Conservation (phyloP, 2,329 filamentous ascomycete species). For the Rhynchosporium agropyri region DNA sequence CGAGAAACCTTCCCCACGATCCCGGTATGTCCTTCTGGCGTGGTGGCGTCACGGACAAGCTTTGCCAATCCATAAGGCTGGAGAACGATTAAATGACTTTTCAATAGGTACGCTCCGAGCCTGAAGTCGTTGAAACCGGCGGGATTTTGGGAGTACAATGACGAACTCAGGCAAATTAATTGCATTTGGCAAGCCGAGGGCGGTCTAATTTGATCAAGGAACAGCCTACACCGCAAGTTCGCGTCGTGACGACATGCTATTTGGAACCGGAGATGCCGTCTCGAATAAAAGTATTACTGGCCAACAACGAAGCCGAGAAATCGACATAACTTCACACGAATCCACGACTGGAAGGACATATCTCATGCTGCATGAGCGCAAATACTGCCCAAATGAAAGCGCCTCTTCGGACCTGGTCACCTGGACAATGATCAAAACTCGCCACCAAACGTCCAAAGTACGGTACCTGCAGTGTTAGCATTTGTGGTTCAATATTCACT, state of each 20-base stretch:
- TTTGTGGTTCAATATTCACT: too few species aligned
- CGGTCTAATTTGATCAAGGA: not conserved
- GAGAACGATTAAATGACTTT: conserved; percentile 7
- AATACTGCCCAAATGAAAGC: too few species aligned
- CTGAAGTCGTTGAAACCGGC: not conserved
- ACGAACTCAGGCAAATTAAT: too few species aligned
- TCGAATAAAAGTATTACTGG: not conserved
- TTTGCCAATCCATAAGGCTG: conserved; percentile 9
- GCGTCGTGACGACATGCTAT: not conserved
- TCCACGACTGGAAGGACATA: not conserved
- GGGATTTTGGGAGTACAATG: not conserved
- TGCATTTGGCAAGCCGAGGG: too few species aligned
- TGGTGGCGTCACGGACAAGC: conserved; percentile 5
- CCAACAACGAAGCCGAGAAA: not conserved
- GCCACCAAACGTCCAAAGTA: too few species aligned
- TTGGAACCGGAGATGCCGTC: not conserved
- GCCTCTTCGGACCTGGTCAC: too few species aligned
- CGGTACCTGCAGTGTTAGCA: too few species aligned
- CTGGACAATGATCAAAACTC: too few species aligned
- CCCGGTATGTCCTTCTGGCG: not conserved
- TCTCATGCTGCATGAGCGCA: not conserved
- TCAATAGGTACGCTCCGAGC: not conserved
- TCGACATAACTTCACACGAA: not conserved
- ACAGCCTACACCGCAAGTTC: not conserved
- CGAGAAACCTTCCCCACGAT: not conserved